A percentile compares a stretch with the other conserved stretches of the same genome.
Conservation (phyloP, 805 yeast genomes). For the Naumovozyma dairenensis region DNA sequence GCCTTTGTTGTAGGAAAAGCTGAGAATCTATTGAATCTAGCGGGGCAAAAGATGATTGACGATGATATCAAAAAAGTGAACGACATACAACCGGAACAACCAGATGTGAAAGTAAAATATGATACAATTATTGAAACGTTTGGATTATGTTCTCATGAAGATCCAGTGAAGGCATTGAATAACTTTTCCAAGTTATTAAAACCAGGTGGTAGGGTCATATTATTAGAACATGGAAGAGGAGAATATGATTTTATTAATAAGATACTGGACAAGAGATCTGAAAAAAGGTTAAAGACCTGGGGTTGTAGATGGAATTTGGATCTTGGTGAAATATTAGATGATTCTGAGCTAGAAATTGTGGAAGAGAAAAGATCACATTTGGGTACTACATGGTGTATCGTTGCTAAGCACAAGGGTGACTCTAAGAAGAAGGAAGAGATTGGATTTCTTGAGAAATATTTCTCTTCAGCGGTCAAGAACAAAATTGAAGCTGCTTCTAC, state of each 20-base stretch:
- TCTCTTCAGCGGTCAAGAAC: conserved; percentile 30
- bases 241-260: conserved; percentile 67
- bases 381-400: conserved; percentile 86
- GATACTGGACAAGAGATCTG: conserved; percentile 74
- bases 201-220: conserved; percentile 82
- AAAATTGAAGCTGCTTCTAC: conserved; percentile 16
- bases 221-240: conserved; percentile 91
- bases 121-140: conserved; percentile 92
- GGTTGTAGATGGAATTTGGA: conserved; percentile 98
- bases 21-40: conserved; percentile 60
- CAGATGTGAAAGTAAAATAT: conserved; percentile 43
- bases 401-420: conserved; percentile 68
- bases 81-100: conserved; percentile 15
- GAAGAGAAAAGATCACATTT: conserved; percentile 74
- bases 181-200: conserved; percentile 65
- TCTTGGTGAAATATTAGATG: conserved; percentile 76
- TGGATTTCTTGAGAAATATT: conserved; percentile 42
- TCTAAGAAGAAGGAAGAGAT: conserved; percentile 36
- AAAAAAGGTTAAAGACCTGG: conserved; percentile 78
- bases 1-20: conserved; percentile 89
- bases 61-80: too few relatives aligned
- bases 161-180: conserved; percentile 72
- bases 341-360: conserved; percentile 74
- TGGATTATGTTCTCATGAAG: conserved; percentile 92
- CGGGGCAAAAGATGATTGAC: too few relatives aligned